Evolutionary conservation across 164 flowering plant species (phyloP), one percentile per base, ranked within the genome.

Genomic region (Aristolochia contorta): DNA sequence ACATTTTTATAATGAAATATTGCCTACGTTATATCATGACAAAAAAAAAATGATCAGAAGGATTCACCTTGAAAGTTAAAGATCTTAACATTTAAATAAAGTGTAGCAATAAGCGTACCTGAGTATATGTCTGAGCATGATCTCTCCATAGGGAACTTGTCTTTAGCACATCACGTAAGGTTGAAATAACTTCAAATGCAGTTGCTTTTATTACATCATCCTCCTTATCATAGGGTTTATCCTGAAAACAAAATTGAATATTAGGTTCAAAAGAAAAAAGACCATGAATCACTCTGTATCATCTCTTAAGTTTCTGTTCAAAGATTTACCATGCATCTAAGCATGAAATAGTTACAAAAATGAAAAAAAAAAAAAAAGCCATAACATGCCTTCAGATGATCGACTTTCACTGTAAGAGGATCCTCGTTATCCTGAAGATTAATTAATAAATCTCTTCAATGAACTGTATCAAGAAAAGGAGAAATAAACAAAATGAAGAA

Each of bases 351-450:
- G 16, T 56, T 15, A 30, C 20, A n/a, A 0, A 30, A 54, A 33
- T 30, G 51, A 43, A 37, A 45, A 24, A 59, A 58, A 41, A 52
- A 9, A 14, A 23, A n/a, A n/a, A n/a, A n/a, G n/a, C n/a, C 27
- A 64, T 25, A 46, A 19, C 77, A 54, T 75, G 68, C 99, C 99
- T 94, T 88, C 62, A 91, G 86, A 76, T 94, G 97, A 75, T 94
- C 99, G 57, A 94, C 93, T 81, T 87, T 90, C 65, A 94, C 99
- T 0, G 85, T 89, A n/a, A 94, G 93, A 20, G 97, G 97, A 60
- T 89, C 95, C 75, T 88, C 99, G 48, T 74, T 74, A 54, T 83
- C 97, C 99, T 94, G 84, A 68, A 24, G 71, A 66, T 16, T 25
- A n/a, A 14, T 56, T 20, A 45, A 32, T 10, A 67, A 30, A 58